phyloP scores from a whole-genome alignment of 23 red algal species.

The Gracilaria vermiculophylla region DNA sequence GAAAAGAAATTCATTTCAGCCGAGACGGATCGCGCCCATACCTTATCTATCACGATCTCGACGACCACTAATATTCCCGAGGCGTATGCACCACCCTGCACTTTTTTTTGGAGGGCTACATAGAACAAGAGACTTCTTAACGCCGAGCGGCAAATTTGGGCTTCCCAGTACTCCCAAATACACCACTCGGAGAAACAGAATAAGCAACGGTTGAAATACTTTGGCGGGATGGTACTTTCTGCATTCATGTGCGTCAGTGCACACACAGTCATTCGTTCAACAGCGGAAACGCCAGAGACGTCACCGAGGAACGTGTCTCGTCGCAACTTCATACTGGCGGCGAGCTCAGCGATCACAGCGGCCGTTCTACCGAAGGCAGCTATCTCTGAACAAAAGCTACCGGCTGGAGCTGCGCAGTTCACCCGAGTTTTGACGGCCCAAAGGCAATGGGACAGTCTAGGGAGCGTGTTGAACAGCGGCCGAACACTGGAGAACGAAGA shows the following conservation, averaged over 20 bases:
- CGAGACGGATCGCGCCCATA: no score
- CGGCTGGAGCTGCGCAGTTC: constrained; percentile 48
- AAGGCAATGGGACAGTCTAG: constrained; percentile 45
- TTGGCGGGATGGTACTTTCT: background rate
- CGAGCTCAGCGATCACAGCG: background rate
- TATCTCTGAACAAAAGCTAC: background rate
- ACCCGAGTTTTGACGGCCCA: constrained; percentile 40
- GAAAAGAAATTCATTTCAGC: no score
- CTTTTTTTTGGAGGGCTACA: no score
- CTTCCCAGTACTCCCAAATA: no score
- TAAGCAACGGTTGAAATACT: background rate
- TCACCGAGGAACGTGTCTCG: background rate
- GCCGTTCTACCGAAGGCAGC: background rate
- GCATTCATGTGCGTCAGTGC: background rate
- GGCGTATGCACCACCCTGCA: background rate
- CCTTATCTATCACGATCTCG: no score
- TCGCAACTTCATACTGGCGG: background rate
- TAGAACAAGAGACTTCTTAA: no score
- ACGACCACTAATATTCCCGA: background rate
- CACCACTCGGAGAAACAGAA: background rate
- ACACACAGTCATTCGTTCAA: background rate
- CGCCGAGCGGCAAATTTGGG: no score
- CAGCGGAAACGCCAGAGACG: background rate
- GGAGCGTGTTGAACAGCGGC: background rate
- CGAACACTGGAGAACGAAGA: constrained; percentile 31